Base-by-base conservation (phyloP, 371 early-diverging fungal genomes). In the Circinella umbellata region DNA sequence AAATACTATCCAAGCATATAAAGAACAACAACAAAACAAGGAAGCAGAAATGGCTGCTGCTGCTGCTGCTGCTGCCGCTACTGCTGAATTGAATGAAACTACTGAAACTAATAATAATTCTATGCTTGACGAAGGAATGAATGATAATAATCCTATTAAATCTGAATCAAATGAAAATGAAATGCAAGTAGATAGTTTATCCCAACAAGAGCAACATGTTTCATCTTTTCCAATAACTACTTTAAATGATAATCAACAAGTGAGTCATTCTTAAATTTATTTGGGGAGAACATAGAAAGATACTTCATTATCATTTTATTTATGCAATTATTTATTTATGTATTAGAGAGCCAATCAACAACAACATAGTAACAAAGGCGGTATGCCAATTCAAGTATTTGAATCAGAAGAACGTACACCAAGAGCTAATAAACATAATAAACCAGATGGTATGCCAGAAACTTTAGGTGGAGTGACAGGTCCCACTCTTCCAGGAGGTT, bases 341-440 rank as follows among this genome's bases (percentile, higher is more conserved):
- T n/a, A n/a, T 42, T 9, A 42, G 27, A 27, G 27, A 27, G 2
- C 27, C 27, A 27, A 42, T 9, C 42, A 42, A 27, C 34, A 10
- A n/a, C 63, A 51, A 20, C 48, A 37, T 55, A 51, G 46, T n/a
- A 17, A 63, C 54, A 72, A 71, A 55, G 70, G 74, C 11, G 75
- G 78, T 13, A 63, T 76, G 68, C 74, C 78, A 18, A 77, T 77
- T 36, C 74, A 80, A 64, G 75, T 75, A 8, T 74, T 74, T 53
- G 71, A 77, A 61, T 74, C 77, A 15, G 71, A 70, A 71, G 82
- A 82, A 38, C 70, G 76, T 39, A 66, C 63, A 27, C 60, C 78
- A 20, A 38, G 74, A 61, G 68, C 66, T 60, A 72, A 73, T 60
- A 60, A 73, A 34, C 49, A 65, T 17, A 27, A 27, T 27, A 51